Base-by-base conservation (phyloP, 2,329 filamentous ascomycete genomes). In the Penicillium paneum region DNA sequence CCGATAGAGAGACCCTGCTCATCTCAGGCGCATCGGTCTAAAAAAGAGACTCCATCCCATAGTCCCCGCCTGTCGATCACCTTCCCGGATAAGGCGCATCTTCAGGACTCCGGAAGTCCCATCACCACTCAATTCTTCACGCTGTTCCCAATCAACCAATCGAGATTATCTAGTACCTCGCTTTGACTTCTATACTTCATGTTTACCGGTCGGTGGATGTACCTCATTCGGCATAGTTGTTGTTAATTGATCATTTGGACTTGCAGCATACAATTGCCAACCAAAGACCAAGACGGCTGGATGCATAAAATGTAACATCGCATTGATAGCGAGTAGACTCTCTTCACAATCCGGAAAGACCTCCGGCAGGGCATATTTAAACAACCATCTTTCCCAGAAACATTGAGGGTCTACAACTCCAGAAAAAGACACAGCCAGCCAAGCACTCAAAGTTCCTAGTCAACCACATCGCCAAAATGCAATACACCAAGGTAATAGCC, bases 401-500 rank as follows among this genome's bases (percentile, higher is more conserved):
- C 7, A 8, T 17, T 21, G 8, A n/a, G 43, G 24, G 13, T 41
- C 45, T 21, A 15, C 8, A 32, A 42, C 19, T 15, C 26, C 39
- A 29, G n/a, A 8, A 32, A 38, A 6, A 29, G 38, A 5, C 26
- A 50, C 21, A 45, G 15, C 8, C 26, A 46, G 28, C 19, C 19
- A n/a, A n/a, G 1, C 15, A 54, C 17, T 36, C 34, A 40, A 44
- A 38, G 43, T 24, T 11, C 43, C 21, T 31, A 35, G 13, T 39
- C 34, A 28, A 40, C 13, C 29, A 35, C 21, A 29, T 19, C 31
- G 8, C 31, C 58, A 66, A 61, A 12, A 68, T 67, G 65, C 57
- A 65, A 47, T 62, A 59, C 63, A 52, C 56, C 32, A 62, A 67
- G 58, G 66, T 67, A 61, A 52, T 13, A 34, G 3, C 5, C 13